A percentile compares a stretch with the other conserved stretches of the same genome.
phyloP scores from a whole-genome alignment of 768 basidiomycete genomes.

The Lyophyllum semitale region DNA sequence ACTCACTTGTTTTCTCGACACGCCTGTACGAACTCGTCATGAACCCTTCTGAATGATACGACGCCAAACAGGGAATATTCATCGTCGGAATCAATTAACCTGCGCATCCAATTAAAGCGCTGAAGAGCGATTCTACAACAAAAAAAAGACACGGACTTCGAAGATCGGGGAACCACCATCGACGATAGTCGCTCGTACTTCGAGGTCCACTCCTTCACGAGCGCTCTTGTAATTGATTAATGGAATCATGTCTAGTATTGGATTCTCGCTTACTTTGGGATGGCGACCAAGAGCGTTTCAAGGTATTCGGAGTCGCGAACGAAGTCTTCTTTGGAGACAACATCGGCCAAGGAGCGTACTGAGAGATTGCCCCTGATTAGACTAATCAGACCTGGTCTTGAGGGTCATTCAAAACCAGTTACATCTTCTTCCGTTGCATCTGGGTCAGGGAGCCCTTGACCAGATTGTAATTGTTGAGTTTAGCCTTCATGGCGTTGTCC shows the following conservation, averaged over 20 bases:
- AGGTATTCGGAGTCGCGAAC: conserved; percentile 91
- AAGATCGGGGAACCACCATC: conserved; percentile 94
- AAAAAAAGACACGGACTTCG: conserved; percentile 64
- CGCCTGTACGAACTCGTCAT: conserved; percentile 92
- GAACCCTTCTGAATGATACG: conserved; percentile 86
- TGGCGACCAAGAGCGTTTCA: conserved; percentile 89
- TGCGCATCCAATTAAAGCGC: conserved; percentile 29
- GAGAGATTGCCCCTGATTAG: conserved; percentile 87
- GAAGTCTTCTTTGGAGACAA: conserved; percentile 81
- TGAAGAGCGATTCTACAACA: not conserved
- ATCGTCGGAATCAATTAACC: conserved; percentile 79
- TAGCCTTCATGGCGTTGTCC: conserved; percentile 91
- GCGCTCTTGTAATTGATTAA: conserved; percentile 51
- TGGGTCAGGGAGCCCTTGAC: conserved; percentile 91
- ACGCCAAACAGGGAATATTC: conserved; percentile 87
- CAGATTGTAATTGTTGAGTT: conserved; percentile 88
- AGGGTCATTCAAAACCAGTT: conserved; percentile 15
- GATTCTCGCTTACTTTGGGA: conserved; percentile 74
- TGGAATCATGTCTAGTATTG: conserved; percentile 16
- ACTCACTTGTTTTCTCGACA: conserved; percentile 92
- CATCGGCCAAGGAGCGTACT: conserved; percentile 79
- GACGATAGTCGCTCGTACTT: conserved; percentile 86
- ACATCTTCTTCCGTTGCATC: conserved; percentile 96
- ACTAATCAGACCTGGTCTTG: conserved; percentile 11
- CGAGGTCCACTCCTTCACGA: conserved; percentile 83